phyloP scores from a whole-genome alignment of 306 rosid species.

The Styphnolobium japonicum region DNA sequence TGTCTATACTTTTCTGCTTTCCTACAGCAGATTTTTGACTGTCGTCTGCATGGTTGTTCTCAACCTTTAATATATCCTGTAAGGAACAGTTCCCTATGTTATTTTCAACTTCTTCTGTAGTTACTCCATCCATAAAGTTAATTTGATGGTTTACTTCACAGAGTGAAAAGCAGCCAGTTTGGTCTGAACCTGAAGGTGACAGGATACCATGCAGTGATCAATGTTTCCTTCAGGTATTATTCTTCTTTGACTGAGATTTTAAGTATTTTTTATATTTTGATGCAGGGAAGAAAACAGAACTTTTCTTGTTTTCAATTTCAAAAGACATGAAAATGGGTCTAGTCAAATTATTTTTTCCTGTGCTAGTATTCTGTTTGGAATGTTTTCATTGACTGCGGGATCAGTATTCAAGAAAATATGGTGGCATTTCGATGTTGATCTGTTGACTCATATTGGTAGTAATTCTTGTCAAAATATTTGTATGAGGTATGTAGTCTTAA shows the following conservation, averaged over 20 bases:
- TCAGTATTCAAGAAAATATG: slow-evolving; percentile 1
- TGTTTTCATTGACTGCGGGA: slow-evolving; percentile 2
- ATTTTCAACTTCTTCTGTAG: neutral
- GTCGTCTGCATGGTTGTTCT: slow-evolving; percentile 93
- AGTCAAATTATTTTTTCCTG: neutral
- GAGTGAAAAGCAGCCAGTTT: slow-evolving; percentile 70
- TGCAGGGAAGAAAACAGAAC: neutral
- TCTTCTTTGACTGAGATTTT: slow-evolving; percentile 20
- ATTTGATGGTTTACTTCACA: slow-evolving; percentile 51
- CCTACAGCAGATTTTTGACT: slow-evolving; percentile 82
- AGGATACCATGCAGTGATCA: slow-evolving; percentile 82
- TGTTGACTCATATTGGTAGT: slow-evolving; percentile 12
- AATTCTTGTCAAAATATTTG: neutral
- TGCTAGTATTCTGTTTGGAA: slow-evolving; percentile 17
- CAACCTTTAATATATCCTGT: slow-evolving; percentile 76
- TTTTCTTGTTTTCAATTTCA: slow-evolving; percentile 3
- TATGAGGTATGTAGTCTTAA: slow-evolving; percentile 1
- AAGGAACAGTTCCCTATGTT: slow-evolving; percentile 37
- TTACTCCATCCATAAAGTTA: slow-evolving; percentile 29
- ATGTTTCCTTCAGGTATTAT: slow-evolving; percentile 78
- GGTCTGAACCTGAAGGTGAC: slow-evolving; percentile 71
- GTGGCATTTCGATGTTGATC: slow-evolving; percentile 1
- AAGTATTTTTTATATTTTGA: slow-evolving; percentile 6
- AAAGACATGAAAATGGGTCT: slow-evolving; percentile 5
- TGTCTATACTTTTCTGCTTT: slow-evolving; percentile 35